A percentile compares a stretch with the other conserved stretches of the same genome.
Evolutionary conservation across 495 filamentous ascomycete species (phyloP).

Genomic region (Aspergillus incahuasiensis): DNA sequence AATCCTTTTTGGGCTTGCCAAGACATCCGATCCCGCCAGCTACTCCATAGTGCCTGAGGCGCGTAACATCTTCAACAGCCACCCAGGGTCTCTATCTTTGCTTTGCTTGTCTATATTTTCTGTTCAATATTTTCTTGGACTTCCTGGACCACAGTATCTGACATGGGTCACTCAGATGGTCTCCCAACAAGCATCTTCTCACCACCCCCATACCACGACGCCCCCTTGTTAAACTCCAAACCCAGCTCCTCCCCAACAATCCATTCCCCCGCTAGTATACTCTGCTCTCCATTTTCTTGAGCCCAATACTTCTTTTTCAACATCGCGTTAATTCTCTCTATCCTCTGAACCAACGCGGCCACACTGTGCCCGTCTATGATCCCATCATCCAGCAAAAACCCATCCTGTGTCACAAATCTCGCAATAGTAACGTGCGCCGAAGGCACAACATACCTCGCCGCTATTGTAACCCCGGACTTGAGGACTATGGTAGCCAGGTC

Average conservation of each 20-base stretch:
- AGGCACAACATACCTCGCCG: conserved; percentile 76
- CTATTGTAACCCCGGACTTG: conserved; percentile 55
- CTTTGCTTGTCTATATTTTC: neutral
- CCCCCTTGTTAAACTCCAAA: conserved; percentile 62
- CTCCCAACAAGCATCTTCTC: conserved; percentile 57
- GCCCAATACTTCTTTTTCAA: conserved; percentile 65
- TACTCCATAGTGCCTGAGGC: conserved; percentile 6
- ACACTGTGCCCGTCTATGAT: conserved; percentile 42
- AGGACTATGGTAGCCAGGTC: conserved; percentile 63
- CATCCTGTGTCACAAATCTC: conserved; percentile 62
- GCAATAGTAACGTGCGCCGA: conserved; percentile 85
- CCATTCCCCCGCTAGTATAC: conserved; percentile 56
- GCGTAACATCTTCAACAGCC: neutral
- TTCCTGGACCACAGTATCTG: too few relatives aligned
- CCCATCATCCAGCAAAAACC: conserved; percentile 28
- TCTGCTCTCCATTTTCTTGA: conserved; percentile 26
- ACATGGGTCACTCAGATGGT: conserved; percentile 30
- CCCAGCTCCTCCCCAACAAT: conserved; percentile 67
- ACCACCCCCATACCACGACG: conserved; percentile 82
- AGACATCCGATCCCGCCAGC: conserved; percentile 22
- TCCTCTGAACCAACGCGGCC: conserved; percentile 53
- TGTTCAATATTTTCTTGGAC: neutral
- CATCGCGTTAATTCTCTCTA: conserved; percentile 73
- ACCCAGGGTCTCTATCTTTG: neutral
- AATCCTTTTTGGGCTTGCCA: conserved; percentile 26